Conservation (phyloP, 2,329 filamentous ascomycete genomes). For the Tympanopsis confertula region DNA sequence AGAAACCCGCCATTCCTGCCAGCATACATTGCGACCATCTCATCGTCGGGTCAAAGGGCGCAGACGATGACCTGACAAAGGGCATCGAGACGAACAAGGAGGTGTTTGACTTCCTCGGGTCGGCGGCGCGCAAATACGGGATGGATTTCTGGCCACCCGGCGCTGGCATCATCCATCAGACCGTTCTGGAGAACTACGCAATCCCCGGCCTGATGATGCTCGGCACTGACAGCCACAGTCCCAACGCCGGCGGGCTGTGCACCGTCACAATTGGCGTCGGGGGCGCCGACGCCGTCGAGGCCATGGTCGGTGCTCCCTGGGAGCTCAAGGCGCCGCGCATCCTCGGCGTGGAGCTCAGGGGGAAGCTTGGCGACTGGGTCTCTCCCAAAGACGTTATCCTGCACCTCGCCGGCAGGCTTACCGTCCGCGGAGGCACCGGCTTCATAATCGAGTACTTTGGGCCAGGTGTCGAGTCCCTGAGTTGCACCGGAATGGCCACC, state of each 20-base stretch:
- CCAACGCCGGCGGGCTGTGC: conserved; percentile 88
- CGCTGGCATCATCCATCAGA: conserved; percentile 94
- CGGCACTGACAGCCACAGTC: conserved; percentile 92
- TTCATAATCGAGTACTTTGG: conserved; percentile 93
- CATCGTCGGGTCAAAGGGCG: conserved; percentile 90
- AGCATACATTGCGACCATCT: conserved; percentile 99
- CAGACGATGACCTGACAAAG: conserved; percentile 70
- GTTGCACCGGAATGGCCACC: conserved; percentile 87
- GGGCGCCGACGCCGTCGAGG: conserved; percentile 93
- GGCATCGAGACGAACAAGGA: conserved; percentile 90
- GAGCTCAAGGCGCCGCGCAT: conserved; percentile 91
- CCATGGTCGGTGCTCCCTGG: conserved; percentile 91
- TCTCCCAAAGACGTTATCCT: conserved; percentile 94
- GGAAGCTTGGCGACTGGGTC: conserved; percentile 78
- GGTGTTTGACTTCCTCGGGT: conserved; percentile 95
- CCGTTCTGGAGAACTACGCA: conserved; percentile 93
- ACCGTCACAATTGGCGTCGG: conserved; percentile 95
- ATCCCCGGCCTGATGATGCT: conserved; percentile 98
- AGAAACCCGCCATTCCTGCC: conserved; percentile 80
- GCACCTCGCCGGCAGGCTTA: conserved; percentile 75
- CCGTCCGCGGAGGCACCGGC: conserved; percentile 86
- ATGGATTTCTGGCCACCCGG: conserved; percentile 95
- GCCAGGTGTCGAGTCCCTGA: conserved; percentile 77
- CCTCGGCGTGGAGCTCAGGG: conserved; percentile 73
- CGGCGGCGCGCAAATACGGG: conserved; percentile 78